phyloP scores from a whole-genome alignment of 1,139 yeast species.

The Geotrichum phurueaensis region DNA sequence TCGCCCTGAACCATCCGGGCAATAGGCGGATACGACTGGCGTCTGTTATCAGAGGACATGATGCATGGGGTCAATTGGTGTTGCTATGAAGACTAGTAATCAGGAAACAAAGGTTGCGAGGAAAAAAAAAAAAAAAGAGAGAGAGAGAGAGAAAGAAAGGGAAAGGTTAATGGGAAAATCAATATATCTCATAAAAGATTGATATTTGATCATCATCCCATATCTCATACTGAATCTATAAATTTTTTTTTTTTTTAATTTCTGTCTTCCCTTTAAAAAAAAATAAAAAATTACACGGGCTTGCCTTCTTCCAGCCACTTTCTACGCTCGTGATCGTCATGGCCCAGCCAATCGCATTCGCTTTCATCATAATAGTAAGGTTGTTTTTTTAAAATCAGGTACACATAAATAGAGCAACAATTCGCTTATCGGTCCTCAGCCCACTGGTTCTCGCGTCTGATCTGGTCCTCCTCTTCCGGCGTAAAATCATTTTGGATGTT shows the following conservation, averaged over 20 bases:
- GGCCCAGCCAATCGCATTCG: background rate
- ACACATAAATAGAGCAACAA: background rate
- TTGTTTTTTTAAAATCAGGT: background rate
- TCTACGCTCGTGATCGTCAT: background rate
- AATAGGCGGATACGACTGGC: slow-evolving; percentile 10
- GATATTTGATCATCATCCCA: background rate
- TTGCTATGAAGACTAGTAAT: background rate
- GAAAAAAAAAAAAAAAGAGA: background rate
- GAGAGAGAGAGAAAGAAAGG: background rate
- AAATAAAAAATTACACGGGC: too few relatives aligned
- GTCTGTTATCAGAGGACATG: slow-evolving; percentile 5
- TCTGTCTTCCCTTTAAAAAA: too few relatives aligned
- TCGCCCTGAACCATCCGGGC: background rate
- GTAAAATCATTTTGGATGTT: slow-evolving; percentile 94
- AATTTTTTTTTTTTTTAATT: too few relatives aligned
- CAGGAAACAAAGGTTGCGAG: background rate
- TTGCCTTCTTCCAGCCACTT: background rate
- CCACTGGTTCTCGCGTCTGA: slow-evolving; percentile 49
- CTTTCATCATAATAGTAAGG: background rate
- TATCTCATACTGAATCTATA: too few relatives aligned
- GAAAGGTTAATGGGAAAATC: background rate
- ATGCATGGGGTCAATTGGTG: background rate
- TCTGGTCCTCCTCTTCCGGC: slow-evolving; percentile 97
- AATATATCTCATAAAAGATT: background rate
- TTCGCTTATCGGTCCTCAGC: slow-evolving; percentile 16